A percentile compares a stretch with the other conserved stretches of the same genome.
phyloP scores from a whole-genome alignment of 345 rosid genomes.

The Populus ilicifolia region DNA sequence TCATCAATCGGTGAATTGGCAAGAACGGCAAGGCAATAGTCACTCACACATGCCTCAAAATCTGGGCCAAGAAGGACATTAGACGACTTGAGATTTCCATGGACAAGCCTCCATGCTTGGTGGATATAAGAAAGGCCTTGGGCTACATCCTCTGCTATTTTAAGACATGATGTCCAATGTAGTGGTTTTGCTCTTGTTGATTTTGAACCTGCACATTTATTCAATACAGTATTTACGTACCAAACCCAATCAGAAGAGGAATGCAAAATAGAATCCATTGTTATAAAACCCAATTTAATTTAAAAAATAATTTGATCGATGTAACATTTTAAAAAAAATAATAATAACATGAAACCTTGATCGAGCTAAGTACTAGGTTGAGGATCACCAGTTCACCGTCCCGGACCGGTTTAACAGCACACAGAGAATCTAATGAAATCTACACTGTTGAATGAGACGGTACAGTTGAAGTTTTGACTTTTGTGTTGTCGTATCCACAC shows the following conservation, averaged over 20 bases:
- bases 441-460: too few relatives aligned
- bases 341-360: too few relatives aligned
- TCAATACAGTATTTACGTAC: neutral
- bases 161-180: slow-evolving; percentile 91
- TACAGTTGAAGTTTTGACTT: too few relatives aligned
- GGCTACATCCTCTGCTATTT: slow-evolving; percentile 89
- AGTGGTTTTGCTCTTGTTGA: slow-evolving; percentile 79
- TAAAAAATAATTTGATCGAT: too few relatives aligned
- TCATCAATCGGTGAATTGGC: slow-evolving; percentile 10
- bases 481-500: neutral
- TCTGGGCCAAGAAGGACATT: slow-evolving; percentile 85
- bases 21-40: slow-evolving; percentile 71
- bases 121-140: slow-evolving; percentile 93
- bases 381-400: too few relatives aligned
- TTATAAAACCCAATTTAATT: too few relatives aligned
- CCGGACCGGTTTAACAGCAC: too few relatives aligned
- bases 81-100: slow-evolving; percentile 81
- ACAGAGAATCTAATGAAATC: too few relatives aligned
- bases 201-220: slow-evolving; percentile 55
- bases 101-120: slow-evolving; percentile 92
- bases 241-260: neutral
- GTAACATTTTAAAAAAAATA: too few relatives aligned
- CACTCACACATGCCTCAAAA: slow-evolving; percentile 77
- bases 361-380: too few relatives aligned
- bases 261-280: too few relatives aligned